These are phyloP conservation scores for Pleurotus pulmonarius DNA, from an alignment of 768 basidiomycete species.

Conservation along the genomic window DNA sequence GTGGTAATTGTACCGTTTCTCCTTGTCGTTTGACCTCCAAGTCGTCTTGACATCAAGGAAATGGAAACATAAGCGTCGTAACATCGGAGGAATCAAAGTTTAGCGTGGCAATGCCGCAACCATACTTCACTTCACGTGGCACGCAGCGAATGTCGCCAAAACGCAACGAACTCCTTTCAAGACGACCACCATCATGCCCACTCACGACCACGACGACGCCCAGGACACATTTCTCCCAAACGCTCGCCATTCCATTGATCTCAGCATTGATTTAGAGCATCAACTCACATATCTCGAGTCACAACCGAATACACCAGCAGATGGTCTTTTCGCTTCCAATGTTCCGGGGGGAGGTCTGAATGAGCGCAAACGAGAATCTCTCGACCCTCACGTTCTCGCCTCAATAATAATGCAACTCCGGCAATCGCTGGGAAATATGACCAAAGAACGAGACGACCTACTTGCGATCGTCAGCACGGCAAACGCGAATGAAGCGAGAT, in stretches of 20 bases:
- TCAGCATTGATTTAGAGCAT: constrained; percentile 75
- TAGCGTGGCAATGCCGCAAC: background rate
- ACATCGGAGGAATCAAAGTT: background rate
- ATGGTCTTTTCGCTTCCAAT: constrained; percentile 16
- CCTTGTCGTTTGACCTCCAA: background rate
- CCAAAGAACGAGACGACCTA: constrained; percentile 72
- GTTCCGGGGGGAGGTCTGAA: background rate
- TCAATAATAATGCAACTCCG: constrained; percentile 75
- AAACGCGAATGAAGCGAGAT: constrained; percentile 51
- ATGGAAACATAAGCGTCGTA: background rate
- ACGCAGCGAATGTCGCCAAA: no score
- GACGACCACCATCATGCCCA: constrained; percentile 2
- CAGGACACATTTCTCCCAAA: constrained; percentile 6
- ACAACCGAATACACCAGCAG: constrained; percentile 41
- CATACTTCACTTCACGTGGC: background rate
- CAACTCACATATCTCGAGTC: constrained; percentile 69
- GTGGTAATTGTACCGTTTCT: background rate
- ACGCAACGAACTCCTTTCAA: background rate
- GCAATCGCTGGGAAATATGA: constrained; percentile 56
- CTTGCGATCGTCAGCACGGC: constrained; percentile 45
- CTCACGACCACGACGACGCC: constrained; percentile 6
- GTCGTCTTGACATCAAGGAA: background rate
- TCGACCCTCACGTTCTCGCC: constrained; percentile 74
- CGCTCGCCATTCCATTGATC: constrained; percentile 65
- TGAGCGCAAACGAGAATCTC: constrained; percentile 34